These are phyloP conservation scores for Apiospora arundinis DNA, from an alignment of 2,329 filamentous ascomycete species.

Conservation along the genomic window DNA sequence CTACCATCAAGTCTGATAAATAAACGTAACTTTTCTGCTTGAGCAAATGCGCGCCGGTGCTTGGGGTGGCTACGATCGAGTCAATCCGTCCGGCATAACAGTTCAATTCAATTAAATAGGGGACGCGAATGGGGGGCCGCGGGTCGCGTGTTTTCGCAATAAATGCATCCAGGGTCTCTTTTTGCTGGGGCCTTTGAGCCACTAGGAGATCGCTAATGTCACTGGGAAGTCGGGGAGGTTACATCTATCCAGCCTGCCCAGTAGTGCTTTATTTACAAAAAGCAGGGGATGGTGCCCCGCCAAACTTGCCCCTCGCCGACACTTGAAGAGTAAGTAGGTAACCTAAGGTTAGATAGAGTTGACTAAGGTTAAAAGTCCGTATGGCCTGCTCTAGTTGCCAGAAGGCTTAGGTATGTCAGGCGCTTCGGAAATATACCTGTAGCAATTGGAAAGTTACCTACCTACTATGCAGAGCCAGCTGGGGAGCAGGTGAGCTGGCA, in stretches of 20 bases:
- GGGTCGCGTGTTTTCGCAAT: constrained; percentile 9
- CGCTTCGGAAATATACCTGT: neutral
- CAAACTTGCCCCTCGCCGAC: neutral
- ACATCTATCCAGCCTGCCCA: neutral
- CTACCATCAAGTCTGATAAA: neutral
- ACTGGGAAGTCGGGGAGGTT: neutral
- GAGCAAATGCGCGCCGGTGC: neutral
- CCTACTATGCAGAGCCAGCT: too few relatives aligned
- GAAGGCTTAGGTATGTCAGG: neutral
- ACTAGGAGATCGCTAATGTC: neutral
- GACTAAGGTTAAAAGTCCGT: too few relatives aligned
- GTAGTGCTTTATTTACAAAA: neutral
- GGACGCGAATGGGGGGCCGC: constrained; percentile 11
- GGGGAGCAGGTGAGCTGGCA: neutral
- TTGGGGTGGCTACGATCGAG: neutral
- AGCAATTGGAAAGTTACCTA: neutral
- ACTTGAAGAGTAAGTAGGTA: neutral
- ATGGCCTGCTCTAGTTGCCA: too few relatives aligned
- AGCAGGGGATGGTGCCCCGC: neutral
- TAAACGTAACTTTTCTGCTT: neutral
- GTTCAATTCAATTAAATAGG: neutral
- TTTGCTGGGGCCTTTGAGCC: neutral
- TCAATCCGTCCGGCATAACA: neutral
- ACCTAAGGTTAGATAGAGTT: too few relatives aligned
- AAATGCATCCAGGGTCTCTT: constrained; percentile 10